A percentile compares a stretch with the other conserved stretches of the same genome.
Conservation (phyloP, 371 early-diverging fungal genomes). For the Coemansia sp. region DNA sequence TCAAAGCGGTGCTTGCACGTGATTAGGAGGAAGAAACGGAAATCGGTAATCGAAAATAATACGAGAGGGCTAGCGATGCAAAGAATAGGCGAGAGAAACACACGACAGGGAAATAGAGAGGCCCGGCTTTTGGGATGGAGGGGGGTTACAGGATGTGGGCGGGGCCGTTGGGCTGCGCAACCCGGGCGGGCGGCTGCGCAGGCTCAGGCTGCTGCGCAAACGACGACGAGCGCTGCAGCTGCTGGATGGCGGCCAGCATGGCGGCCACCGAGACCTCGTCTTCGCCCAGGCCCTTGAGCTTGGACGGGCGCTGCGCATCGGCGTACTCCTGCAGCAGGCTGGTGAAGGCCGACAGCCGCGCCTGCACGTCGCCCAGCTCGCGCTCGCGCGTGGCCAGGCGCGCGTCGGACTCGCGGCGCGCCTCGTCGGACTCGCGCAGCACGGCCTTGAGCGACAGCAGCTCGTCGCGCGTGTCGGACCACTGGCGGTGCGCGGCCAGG, state of each 20-base stretch:
- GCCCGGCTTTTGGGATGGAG: too few relatives aligned
- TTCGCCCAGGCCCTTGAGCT: constrained; percentile 5
- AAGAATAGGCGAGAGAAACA: neutral
- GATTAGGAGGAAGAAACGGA: too few relatives aligned
- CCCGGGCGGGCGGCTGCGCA: neutral
- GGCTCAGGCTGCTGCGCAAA: constrained; percentile 7
- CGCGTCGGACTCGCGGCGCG: constrained; percentile 37
- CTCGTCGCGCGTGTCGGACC: constrained; percentile 44
- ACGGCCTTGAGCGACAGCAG: constrained; percentile 29
- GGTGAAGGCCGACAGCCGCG: constrained; percentile 41
- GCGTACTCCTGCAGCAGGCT: constrained; percentile 43
- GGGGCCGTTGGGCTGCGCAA: neutral
- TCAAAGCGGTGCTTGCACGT: too few relatives aligned
- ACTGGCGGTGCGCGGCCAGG: constrained; percentile 44
- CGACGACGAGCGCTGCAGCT: constrained; percentile 47
- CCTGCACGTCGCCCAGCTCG: constrained; percentile 41
- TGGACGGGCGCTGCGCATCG: constrained; percentile 15
- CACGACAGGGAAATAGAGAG: neutral
- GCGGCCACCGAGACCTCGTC: constrained; percentile 36
- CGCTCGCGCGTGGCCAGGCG: constrained; percentile 33
- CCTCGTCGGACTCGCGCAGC: constrained; percentile 41
- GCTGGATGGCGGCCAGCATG: constrained; percentile 50
- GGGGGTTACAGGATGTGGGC: constrained; percentile 1
- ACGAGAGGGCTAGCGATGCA: neutral
- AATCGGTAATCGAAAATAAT: too few relatives aligned